phyloP scores from a whole-genome alignment of 1,284 basidiomycete genomes.

The Porodaedalea pini region DNA sequence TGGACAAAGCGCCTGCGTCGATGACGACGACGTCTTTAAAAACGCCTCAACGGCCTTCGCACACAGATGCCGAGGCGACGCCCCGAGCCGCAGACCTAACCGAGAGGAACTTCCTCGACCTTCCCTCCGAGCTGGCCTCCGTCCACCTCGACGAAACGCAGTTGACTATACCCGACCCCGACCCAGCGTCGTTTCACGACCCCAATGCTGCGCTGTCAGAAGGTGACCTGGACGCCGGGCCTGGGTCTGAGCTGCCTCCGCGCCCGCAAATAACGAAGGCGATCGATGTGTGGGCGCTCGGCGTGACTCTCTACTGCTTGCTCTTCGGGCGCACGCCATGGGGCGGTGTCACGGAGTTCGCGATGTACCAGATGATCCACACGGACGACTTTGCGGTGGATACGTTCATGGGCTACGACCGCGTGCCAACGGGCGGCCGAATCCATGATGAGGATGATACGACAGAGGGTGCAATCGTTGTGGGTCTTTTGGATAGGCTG shows the following conservation, averaged over 20 bases:
- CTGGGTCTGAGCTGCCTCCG: conserved; percentile 31
- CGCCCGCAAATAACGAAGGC: conserved; percentile 85
- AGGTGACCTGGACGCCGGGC: conserved; percentile 33
- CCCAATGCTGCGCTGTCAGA: conserved; percentile 28
- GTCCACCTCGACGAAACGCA: conserved; percentile 20
- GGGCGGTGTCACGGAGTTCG: conserved; percentile 67
- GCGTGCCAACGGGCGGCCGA: conserved; percentile 41
- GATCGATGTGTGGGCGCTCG: conserved; percentile 99
- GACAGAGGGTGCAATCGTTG: conserved; percentile 56
- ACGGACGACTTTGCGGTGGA: conserved; percentile 74
- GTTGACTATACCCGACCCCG: conserved; percentile 20
- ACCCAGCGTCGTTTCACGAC: conserved; percentile 30
- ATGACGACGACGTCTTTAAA: conserved; percentile 23
- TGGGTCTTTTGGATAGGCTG: conserved; percentile 72
- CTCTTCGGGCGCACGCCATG: conserved; percentile 85
- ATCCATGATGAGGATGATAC: conserved; percentile 30
- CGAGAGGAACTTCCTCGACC: not conserved
- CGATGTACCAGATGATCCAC: conserved; percentile 83
- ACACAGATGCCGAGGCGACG: conserved; percentile 4
- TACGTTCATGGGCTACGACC: conserved; percentile 73
- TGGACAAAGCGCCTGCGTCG: conserved; percentile 7
- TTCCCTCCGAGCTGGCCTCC: conserved; percentile 11
- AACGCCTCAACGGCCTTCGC: conserved; percentile 20
- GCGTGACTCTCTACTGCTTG: conserved; percentile 95
- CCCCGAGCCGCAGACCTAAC: conserved; percentile 6